Conservation (phyloP, 495 filamentous ascomycete genomes). For the Aspergillus sclerotiicarbonarius region DNA sequence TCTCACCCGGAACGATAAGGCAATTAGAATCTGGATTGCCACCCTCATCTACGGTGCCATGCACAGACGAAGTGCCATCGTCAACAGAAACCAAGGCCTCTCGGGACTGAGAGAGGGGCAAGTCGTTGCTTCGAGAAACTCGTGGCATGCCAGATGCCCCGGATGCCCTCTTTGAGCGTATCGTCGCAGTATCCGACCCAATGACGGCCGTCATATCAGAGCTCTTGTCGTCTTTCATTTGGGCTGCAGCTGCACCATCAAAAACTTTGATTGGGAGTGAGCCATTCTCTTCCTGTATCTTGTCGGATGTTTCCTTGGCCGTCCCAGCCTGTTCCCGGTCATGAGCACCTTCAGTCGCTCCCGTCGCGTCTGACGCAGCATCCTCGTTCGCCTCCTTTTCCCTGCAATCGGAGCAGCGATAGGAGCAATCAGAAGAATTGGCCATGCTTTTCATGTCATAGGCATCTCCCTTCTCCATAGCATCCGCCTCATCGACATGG, state of each 20-base stretch:
- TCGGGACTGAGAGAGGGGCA: constrained; percentile 21
- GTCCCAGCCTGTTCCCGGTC: constrained; percentile 15
- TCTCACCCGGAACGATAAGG: constrained; percentile 18
- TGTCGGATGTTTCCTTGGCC: background rate
- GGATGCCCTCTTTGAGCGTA: constrained; percentile 32
- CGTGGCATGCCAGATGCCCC: constrained; percentile 20
- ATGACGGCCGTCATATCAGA: constrained; percentile 40
- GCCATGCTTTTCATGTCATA: constrained; percentile 38
- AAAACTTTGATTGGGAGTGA: constrained; percentile 14
- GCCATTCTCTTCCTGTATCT: background rate
- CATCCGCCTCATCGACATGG: constrained; percentile 19
- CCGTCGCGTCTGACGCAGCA: constrained; percentile 11
- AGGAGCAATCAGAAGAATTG: constrained; percentile 19
- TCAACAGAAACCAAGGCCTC: constrained; percentile 25
- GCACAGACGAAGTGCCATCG: constrained; percentile 28
- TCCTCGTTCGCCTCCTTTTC: constrained; percentile 28
- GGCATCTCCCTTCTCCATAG: constrained; percentile 32
- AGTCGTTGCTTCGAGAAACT: constrained; percentile 16
- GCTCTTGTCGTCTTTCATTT: constrained; percentile 25
- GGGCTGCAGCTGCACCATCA: constrained; percentile 16
- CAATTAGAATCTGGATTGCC: constrained; percentile 20
- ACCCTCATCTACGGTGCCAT: constrained; percentile 27
- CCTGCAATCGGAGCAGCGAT: constrained; percentile 25
- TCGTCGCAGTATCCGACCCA: constrained; percentile 35
- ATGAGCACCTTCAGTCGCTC: constrained; percentile 10